Percentiles rank a stretch among this genome's conserved stretches.
Conservation (phyloP, 1,139 yeast genomes). For the Yamadazyma buinensis region DNA sequence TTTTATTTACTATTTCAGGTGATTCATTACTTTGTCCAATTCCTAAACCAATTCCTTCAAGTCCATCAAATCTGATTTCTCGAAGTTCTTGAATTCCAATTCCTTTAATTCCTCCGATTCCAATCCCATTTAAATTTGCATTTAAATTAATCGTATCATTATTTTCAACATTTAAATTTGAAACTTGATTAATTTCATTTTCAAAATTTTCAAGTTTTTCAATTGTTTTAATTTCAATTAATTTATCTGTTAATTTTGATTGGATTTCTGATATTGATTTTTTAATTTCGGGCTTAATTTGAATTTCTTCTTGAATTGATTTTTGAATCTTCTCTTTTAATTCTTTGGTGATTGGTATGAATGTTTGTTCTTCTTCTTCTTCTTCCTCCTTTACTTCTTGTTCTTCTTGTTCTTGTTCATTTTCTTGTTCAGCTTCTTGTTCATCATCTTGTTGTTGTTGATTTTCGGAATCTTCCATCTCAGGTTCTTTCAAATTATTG, state of each 20-base stretch:
- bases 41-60: too few relatives aligned
- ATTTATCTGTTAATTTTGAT: slow-evolving; percentile 9
- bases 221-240: slow-evolving; percentile 2
- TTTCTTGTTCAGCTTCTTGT: background rate
- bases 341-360: slow-evolving; percentile 11
- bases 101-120: slow-evolving; percentile 5
- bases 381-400: slow-evolving; percentile 1
- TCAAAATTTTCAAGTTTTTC: slow-evolving; percentile 5
- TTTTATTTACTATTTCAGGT: slow-evolving; percentile 8
- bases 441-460: background rate
- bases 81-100: slow-evolving; percentile 7
- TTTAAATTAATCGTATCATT: too few relatives aligned
- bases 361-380: background rate
- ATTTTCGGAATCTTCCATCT: background rate
- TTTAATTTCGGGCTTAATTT: slow-evolving; percentile 14
- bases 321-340: slow-evolving; percentile 12
- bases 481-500: background rate
- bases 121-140: slow-evolving; percentile 3
- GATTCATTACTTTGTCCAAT: too few relatives aligned
- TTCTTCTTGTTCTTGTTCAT: background rate
- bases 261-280: slow-evolving; percentile 13
- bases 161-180: too few relatives aligned
- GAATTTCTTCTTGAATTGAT: slow-evolving; percentile 12
- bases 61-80: too few relatives aligned
- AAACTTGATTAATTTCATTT: slow-evolving; percentile 1